A percentile compares a stretch with the other conserved stretches of the same genome.
These are phyloP conservation scores for Ophiognomonia clavigignenti-juglandacearum DNA, from an alignment of 2,329 filamentous ascomycete species.

Conservation along the genomic window DNA sequence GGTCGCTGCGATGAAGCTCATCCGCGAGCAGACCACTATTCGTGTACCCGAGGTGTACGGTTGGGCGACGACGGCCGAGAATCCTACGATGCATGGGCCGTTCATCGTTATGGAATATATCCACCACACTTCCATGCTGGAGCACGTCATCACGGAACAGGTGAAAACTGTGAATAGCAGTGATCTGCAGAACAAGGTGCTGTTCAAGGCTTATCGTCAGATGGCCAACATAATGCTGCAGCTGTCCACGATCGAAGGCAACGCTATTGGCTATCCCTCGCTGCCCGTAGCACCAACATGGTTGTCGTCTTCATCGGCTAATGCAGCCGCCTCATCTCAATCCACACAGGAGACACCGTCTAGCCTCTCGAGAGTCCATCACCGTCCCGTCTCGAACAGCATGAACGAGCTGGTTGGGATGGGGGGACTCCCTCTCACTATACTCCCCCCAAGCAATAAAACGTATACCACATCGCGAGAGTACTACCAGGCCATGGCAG, in stretches of 20 bases:
- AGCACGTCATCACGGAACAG: not conserved
- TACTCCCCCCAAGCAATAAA: not conserved
- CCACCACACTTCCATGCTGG: constrained; percentile 18
- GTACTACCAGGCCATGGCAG: constrained; percentile 29
- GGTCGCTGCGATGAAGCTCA: constrained; percentile 29
- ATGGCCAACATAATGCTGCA: constrained; percentile 10
- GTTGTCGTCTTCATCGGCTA: not conserved
- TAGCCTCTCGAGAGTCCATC: not conserved
- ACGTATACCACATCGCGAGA: constrained; percentile 20
- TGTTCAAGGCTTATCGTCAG: constrained; percentile 6
- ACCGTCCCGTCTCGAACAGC: not conserved
- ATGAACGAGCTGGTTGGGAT: not conserved
- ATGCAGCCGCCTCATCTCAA: not conserved
- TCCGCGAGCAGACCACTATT: constrained; percentile 28
- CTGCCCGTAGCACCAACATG: not conserved
- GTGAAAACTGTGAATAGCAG: not conserved
- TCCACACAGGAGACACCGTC: too few relatives aligned
- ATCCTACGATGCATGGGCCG: constrained; percentile 28
- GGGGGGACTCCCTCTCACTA: not conserved
- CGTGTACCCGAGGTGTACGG: constrained; percentile 29
- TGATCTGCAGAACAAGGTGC: not conserved
- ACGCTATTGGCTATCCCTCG: not conserved
- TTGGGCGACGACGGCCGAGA: constrained; percentile 25
- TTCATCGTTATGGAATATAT: constrained; percentile 35
- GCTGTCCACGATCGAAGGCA: constrained; percentile 1